Base-by-base conservation (phyloP, 352 stramenopile species). In the Phytopythium oedochilum region DNA sequence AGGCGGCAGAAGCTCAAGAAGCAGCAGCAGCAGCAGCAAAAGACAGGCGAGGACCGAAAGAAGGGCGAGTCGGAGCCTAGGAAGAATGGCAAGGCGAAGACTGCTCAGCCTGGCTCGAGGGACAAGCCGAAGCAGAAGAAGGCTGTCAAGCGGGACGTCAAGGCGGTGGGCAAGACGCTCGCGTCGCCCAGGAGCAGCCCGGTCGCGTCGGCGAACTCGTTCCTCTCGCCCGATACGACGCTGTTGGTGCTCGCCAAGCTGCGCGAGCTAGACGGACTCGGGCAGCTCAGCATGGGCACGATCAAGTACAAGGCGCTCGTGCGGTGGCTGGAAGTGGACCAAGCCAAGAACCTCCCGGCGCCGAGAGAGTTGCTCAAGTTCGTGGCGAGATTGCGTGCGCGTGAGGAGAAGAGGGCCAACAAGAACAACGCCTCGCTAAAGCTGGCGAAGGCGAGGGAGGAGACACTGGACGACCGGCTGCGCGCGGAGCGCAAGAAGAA, bases 241-340 rank as follows among this genome's bases (percentile, higher is more conserved):
- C 32, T 59, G 25, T 40, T 35, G 9, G n/a, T 76, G 18, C 53
- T 89, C 25, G 61, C 62, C 17, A 78, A 71, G 39, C 47, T 89
- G 7, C 66, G 61, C 2, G 58, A 71, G 31, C 18, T 78, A 18
- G 58, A 76, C 8, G 60, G 72, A 42, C 71, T 83, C 35, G 56
- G 75, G 36, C 55, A 56, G 22, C 49, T 89, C 11, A 43, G 42
- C 17, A 51, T 58, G 18, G 68, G 63, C 2, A 72, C 70, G 14
- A 73, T 57, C 31, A 89, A 89, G 47, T 85, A 78, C 57, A 56
- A 57, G 2, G 62, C 44, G 23, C 48, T 89, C 8, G 53, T 74
- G 22, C 74, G 73, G 52, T 89, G 79, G 79, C 53, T 89, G 40
- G 69, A 86, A 55, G 25, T 46, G 26, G 76, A 89, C 34, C 59